phyloP scores from a whole-genome alignment of 768 basidiomycete species.

The Leccinum ochraceum region DNA sequence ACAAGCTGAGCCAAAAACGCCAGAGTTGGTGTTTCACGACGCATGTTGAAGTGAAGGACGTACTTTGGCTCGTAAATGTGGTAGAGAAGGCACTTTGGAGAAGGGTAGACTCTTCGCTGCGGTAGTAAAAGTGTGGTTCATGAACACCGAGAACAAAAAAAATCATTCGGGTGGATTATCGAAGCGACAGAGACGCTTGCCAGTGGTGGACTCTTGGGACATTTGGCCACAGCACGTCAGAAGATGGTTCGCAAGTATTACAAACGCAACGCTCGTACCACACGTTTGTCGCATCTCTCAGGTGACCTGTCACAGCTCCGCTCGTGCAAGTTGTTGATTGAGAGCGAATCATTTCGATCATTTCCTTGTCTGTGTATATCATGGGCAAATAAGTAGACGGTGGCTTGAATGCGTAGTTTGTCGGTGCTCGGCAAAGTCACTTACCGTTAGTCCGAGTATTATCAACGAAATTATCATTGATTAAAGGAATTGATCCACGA shows the following conservation, averaged over 20 bases:
- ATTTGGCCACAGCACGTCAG: constrained; percentile 12
- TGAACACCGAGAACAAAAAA: constrained; percentile 5
- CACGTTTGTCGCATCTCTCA: constrained; percentile 16
- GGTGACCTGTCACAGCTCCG: constrained; percentile 10
- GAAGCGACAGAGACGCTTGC: not conserved
- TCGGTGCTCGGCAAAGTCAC: constrained; percentile 19
- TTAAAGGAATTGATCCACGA: constrained; percentile 27
- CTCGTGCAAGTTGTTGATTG: constrained; percentile 4
- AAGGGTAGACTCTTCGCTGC: constrained; percentile 1
- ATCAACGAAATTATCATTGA: constrained; percentile 20
- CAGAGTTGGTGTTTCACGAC: constrained; percentile 1
- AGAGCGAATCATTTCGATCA: constrained; percentile 12
- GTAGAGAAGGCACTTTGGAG: not conserved
- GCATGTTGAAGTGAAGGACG: constrained; percentile 5
- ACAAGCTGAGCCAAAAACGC: constrained; percentile 5
- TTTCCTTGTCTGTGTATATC: constrained; percentile 10
- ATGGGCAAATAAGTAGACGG: constrained; percentile 18
- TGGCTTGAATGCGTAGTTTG: constrained; percentile 12
- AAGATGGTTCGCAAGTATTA: constrained; percentile 6
- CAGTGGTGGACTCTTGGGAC: constrained; percentile 1
- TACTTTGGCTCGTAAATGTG: constrained; percentile 3
- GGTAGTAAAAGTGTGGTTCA: not conserved
- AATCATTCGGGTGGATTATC: constrained; percentile 1
- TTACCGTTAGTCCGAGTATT: constrained; percentile 18
- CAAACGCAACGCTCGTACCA: constrained; percentile 18